Evolutionary conservation across 2,329 filamentous ascomycete species (phyloP).

Genomic region (Thielaviopsis ethacetica): DNA sequence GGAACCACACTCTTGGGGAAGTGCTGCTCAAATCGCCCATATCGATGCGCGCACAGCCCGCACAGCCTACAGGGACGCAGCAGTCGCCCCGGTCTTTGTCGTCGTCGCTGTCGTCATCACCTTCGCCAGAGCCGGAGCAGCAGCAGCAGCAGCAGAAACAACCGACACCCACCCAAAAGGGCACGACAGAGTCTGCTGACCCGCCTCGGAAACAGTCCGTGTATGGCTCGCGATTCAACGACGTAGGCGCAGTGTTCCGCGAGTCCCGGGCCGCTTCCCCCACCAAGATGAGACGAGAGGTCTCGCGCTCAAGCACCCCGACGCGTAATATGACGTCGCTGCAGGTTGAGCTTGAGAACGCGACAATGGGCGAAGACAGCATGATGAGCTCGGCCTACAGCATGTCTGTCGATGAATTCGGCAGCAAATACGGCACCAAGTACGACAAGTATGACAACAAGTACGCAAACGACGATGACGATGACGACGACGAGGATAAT

Average conservation of each 20-base stretch:
- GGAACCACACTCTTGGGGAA: not conserved
- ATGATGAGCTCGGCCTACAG: not conserved
- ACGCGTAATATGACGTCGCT: conserved; percentile 3
- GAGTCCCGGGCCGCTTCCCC: conserved; percentile 4
- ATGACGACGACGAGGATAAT: not conserved
- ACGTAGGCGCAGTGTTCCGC: conserved; percentile 6
- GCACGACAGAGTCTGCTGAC: not conserved
- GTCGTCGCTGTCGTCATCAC: not conserved
- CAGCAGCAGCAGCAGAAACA: not conserved
- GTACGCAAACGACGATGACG: not conserved
- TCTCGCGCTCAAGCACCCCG: not conserved
- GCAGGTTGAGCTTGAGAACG: not conserved
- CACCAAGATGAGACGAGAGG: not conserved
- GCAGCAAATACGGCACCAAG: not conserved
- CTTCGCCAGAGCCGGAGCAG: not conserved
- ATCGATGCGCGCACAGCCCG: not conserved
- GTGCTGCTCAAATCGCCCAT: not conserved
- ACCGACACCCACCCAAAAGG: not conserved
- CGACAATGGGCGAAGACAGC: not conserved
- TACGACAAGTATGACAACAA: not conserved
- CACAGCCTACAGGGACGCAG: not conserved
- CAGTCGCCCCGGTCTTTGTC: not conserved
- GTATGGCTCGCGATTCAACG: conserved; percentile 8
- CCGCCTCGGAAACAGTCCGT: conserved; percentile 3
- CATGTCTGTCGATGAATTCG: not conserved